Evolutionary conservation across 2,329 filamentous ascomycete species (phyloP).

Genomic region (Fusarium goolgardi): DNA sequence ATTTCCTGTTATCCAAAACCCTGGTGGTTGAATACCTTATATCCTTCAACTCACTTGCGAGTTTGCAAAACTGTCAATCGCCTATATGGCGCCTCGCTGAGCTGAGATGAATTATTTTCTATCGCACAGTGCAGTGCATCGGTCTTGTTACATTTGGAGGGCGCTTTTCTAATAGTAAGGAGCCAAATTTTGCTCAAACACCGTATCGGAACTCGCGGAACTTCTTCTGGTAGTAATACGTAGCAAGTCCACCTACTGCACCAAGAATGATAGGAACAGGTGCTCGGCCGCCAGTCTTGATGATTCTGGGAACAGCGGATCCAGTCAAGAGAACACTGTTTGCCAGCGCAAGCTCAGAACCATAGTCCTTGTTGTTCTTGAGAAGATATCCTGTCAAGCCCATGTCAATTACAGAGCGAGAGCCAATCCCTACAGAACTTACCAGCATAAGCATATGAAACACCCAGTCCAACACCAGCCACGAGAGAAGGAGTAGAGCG

Average conservation of each 20-base stretch:
- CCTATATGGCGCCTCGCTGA: not conserved
- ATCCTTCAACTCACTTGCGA: accelerated
- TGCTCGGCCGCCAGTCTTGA: slow-evolving; percentile 54
- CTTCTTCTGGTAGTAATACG: slow-evolving; percentile 58
- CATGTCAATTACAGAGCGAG: not conserved
- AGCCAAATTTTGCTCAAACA: slow-evolving; percentile 42
- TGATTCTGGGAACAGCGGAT: slow-evolving; percentile 53
- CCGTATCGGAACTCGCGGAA: slow-evolving; percentile 55
- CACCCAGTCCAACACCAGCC: slow-evolving; percentile 43
- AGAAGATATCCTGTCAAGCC: slow-evolving; percentile 53
- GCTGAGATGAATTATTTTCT: not conserved
- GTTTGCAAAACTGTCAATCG: accelerated
- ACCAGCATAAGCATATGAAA: slow-evolving; percentile 46
- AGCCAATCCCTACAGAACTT: not conserved
- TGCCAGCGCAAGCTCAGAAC: slow-evolving; percentile 55
- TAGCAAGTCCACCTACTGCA: slow-evolving; percentile 51
- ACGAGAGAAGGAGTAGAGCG: slow-evolving; percentile 46
- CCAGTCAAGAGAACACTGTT: slow-evolving; percentile 54
- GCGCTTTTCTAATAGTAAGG: too few species aligned
- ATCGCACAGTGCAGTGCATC: slow-evolving; percentile 10
- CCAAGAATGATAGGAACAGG: slow-evolving; percentile 53
- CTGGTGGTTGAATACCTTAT: not conserved
- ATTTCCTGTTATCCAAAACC: not conserved
- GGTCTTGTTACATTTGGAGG: accelerated
- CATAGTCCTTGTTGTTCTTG: slow-evolving; percentile 57